phyloP scores from a whole-genome alignment of 257 asterid species.

The Solanum paucissectum region DNA sequence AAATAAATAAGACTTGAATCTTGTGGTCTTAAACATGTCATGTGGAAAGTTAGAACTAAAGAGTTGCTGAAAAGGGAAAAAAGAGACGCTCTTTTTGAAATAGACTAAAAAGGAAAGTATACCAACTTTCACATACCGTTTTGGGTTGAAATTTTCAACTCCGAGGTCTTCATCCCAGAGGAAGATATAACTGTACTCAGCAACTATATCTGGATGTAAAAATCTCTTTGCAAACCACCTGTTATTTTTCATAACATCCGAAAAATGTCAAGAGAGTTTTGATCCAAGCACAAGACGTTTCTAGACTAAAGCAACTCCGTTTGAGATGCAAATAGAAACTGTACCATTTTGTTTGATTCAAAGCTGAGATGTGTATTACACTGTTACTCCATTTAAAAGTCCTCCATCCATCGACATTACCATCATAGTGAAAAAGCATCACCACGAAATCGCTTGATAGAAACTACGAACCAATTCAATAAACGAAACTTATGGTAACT shows the following conservation, averaged over 20 bases:
- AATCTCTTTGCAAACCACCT: constrained; percentile 93
- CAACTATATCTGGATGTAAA: constrained; percentile 70
- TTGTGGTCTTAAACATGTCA: background rate
- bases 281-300: background rate
- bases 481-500: background rate
- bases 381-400: constrained; percentile 48
- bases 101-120: background rate
- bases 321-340: background rate
- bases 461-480: constrained; percentile 35
- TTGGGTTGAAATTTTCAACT: constrained; percentile 63
- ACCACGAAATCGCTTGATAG: constrained; percentile 48
- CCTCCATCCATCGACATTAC: constrained; percentile 64
- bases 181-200: constrained; percentile 47
- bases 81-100: background rate
- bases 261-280: background rate
- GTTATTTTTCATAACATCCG: background rate
- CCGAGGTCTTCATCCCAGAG: constrained; percentile 88
- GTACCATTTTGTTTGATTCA: constrained; percentile 87
- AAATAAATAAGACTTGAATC: background rate
- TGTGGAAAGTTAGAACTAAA: background rate
- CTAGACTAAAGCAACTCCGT: background rate
- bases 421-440: constrained; percentile 93
- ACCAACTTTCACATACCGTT: constrained; percentile 26
- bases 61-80: background rate
- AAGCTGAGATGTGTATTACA: constrained; percentile 57